A percentile compares a stretch with the other conserved stretches of the same genome.
These are phyloP conservation scores for Eimeria necatrix DNA, from an alignment of 169 alveolate genomes.

Conservation along the genomic window DNA sequence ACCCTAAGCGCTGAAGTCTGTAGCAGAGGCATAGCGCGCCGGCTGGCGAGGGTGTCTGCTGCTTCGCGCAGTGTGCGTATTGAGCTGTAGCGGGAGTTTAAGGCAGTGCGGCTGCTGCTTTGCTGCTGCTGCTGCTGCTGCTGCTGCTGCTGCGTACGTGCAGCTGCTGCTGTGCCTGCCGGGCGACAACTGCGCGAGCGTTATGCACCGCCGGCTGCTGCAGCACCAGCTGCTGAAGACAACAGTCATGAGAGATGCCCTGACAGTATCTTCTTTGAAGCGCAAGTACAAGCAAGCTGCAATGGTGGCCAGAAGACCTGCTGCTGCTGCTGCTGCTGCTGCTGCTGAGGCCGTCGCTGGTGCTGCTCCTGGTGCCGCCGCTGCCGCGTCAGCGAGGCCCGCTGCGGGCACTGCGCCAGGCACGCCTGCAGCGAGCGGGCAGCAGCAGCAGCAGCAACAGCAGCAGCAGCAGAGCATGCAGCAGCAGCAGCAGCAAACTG, in stretches of 20 bases:
- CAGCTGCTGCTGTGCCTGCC: constrained; percentile 60
- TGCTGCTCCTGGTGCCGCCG: neutral
- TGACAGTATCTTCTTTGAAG: constrained; percentile 13
- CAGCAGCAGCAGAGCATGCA: neutral
- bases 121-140: constrained; percentile 11
- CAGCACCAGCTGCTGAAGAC: constrained; percentile 59
- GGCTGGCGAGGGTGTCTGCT: no score
- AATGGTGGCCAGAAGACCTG: neutral
- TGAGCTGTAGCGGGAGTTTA: no score
- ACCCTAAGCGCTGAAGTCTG: neutral
- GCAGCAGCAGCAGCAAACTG: constrained; percentile 22
- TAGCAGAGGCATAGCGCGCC: neutral
- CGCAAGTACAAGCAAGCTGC: constrained; percentile 5
- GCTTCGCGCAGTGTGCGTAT: no score
- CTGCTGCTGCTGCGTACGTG: neutral
- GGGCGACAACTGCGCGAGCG: neutral
- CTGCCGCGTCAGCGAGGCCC: constrained; percentile 3
- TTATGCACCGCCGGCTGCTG: constrained; percentile 21
- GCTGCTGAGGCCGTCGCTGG: neutral
- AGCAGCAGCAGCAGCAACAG: constrained; percentile 1
- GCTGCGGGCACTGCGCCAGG: constrained; percentile 23
- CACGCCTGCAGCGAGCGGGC: neutral
- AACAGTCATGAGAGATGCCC: constrained; percentile 12
- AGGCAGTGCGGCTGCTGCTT: no score
- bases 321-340: neutral